Evolutionary conservation across 345 rosid species (phyloP).

Genomic region (Hirschfeldia incana): DNA sequence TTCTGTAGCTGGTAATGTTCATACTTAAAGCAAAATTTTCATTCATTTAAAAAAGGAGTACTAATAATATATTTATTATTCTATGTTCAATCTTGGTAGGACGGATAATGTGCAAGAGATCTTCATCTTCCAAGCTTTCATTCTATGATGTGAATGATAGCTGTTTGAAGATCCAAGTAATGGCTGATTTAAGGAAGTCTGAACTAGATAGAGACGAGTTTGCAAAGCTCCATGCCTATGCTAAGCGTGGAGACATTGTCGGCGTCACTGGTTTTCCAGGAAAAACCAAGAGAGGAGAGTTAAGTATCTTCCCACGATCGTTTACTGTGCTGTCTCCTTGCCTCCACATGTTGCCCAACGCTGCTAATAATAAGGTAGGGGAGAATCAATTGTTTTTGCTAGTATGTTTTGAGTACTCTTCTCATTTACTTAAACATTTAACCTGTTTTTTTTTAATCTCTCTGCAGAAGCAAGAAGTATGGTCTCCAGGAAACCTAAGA

Average conservation of each 20-base stretch:
- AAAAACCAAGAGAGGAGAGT: constrained; percentile 77
- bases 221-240: constrained; percentile 54
- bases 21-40: not conserved
- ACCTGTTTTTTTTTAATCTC: not conserved
- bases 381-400: constrained; percentile 1
- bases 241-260: constrained; percentile 85
- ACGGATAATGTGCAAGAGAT: constrained; percentile 78
- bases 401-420: not conserved
- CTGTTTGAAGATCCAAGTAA: constrained; percentile 74
- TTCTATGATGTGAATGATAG: constrained; percentile 72
- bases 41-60: not conserved
- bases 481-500: constrained; percentile 71
- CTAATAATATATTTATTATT: not conserved
- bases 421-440: not conserved
- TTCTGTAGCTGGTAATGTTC: constrained; percentile 61
- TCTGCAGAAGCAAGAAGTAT: constrained; percentile 54
- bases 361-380: constrained; percentile 43
- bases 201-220: constrained; percentile 64
- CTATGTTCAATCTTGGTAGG: constrained; percentile 39
- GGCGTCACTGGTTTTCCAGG: constrained; percentile 94
- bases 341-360: constrained; percentile 81
- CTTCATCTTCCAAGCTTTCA: constrained; percentile 71
- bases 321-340: constrained; percentile 69
- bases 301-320: constrained; percentile 68
- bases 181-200: constrained; percentile 84